Evolutionary conservation across 2,329 filamentous ascomycete species (phyloP), one percentile per base, ranked within the genome.

Genomic region (Didymella arachidicola): DNA sequence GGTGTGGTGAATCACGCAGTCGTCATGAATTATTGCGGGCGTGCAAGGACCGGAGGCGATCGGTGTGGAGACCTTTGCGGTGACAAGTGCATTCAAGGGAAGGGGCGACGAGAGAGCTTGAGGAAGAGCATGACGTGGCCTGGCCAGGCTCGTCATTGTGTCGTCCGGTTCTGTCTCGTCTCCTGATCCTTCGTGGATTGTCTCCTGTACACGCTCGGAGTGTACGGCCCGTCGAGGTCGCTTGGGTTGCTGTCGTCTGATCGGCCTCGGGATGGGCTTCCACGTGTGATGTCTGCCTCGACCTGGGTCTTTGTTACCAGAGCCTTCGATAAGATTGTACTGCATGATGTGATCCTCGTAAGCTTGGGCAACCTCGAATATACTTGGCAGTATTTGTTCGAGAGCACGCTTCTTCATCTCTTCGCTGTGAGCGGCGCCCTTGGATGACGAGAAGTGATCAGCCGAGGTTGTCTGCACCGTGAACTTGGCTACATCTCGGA

Each of bases 261-360:
- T 30, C n/a, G 68, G 69, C 44, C 64, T 65, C 26, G 66, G 61
- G 3, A 65, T 57, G 8, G 58, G 53, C 27, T 63, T 61, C 72
- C 72, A 75, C 4, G 63, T 68, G 26, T 69, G 56, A 16, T 62
- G 39, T 42, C 62, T 70, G 18, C 73, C 72, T 18, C 51, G 59
- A 3, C 59, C 62, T 14, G 63, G 61, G 27, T 72, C 67, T 7
- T 44, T 41, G 14, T 66, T 61, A 11, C 60, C 66, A 14, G 53
- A 60, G 10, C 64, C 68, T 48, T 73, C 68, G 26, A 63, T 72
- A 1, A 73, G 63, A 7, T 59, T 46, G 42, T 72, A 65, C 39
- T 64, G 62, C 16, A 62, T 63, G 12, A 74, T 32, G 53, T 74
- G 68, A 32, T 74, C 72, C 57, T 76, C 72, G 44, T 71, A 66